Base-by-base conservation (phyloP, 1,284 basidiomycete genomes). In the Moesziomyces sp. region DNA sequence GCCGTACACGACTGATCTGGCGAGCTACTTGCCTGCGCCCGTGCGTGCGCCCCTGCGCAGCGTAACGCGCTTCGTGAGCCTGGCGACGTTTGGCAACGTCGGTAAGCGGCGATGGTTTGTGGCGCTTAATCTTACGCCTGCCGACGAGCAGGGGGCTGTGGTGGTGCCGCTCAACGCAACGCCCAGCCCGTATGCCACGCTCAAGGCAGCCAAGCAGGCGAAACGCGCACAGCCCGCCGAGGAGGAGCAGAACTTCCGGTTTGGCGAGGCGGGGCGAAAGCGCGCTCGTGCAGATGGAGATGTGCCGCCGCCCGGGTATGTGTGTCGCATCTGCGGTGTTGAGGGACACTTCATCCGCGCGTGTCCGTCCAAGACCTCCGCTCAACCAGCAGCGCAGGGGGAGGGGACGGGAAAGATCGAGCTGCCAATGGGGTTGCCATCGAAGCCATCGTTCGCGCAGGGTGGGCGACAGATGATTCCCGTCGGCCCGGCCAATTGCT, bases 71-170 rank as follows among this genome's bases (percentile, higher is more conserved):
- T 84, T 84, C 34, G 64, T 82, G 21, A 71, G 65, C 11, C 55
- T 84, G 2, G 82, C 82, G 5, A 46, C 48, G 19, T 77, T 82
- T 26, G 77, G 64, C 3, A 84, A 84, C 46, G 53, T 58, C 10
- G 56, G 65, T n/a, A 83, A 81, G 58, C 56, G 35, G 28, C 58
- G 79, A 18, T 84, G 82, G 82, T 84, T 84, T 46, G 51, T 81
- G 48, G 82, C 82, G 16, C 52, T 83, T 21, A 74, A 78, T 23
- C 52, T 81, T 3, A 68, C 67, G 16, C 69, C 77, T 1, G 67
- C 69, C 21, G 48, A 46, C 0, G 3, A 46, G 44, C 71, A 57
- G 50, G 46, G 44, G 14, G 21, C 7, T 21, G 38, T 43, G 21
- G 28, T 38, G 38, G 34, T 60, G 24, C 63, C 66, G 5, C 46